Percentiles rank a stretch among this genome's conserved stretches.
Conservation (phyloP, 2,329 filamentous ascomycete species). For the Penicillium sp. region DNA sequence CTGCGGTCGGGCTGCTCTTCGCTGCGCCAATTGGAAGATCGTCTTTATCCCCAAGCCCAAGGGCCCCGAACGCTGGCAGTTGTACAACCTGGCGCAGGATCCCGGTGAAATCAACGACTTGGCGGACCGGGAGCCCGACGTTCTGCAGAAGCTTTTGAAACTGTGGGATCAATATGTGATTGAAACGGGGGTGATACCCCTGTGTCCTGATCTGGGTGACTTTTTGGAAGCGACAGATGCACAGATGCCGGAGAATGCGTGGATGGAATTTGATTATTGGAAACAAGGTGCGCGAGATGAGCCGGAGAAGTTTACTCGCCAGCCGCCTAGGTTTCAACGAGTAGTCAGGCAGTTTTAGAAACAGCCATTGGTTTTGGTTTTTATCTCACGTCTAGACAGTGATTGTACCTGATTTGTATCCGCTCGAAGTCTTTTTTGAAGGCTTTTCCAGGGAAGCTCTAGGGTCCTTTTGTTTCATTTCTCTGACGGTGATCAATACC, state of each 20-base stretch:
- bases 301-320: slow-evolving; percentile 40
- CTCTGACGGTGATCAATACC: no score
- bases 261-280: slow-evolving; percentile 64
- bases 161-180: slow-evolving; percentile 55
- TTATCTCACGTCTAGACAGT: slow-evolving; percentile 5
- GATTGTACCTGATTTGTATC: no score
- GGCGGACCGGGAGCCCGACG: slow-evolving; percentile 37
- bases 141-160: slow-evolving; percentile 45
- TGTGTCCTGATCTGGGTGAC: slow-evolving; percentile 53
- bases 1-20: slow-evolving; percentile 50
- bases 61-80: slow-evolving; percentile 52
- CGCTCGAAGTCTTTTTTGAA: no score
- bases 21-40: slow-evolving; percentile 53
- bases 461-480: no score
- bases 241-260: slow-evolving; percentile 60
- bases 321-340: slow-evolving; percentile 31
- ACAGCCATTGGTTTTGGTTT: background rate
- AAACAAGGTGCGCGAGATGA: slow-evolving; percentile 48
- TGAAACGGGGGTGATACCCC: slow-evolving; percentile 55
- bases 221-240: slow-evolving; percentile 57
- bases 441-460: no score
- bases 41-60: slow-evolving; percentile 53
- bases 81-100: slow-evolving; percentile 50
- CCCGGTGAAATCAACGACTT: slow-evolving; percentile 48
- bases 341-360: slow-evolving; percentile 30